These are phyloP conservation scores for Bruguiera hainesii DNA, from an alignment of 441 rosid genomes.

Conservation along the genomic window DNA sequence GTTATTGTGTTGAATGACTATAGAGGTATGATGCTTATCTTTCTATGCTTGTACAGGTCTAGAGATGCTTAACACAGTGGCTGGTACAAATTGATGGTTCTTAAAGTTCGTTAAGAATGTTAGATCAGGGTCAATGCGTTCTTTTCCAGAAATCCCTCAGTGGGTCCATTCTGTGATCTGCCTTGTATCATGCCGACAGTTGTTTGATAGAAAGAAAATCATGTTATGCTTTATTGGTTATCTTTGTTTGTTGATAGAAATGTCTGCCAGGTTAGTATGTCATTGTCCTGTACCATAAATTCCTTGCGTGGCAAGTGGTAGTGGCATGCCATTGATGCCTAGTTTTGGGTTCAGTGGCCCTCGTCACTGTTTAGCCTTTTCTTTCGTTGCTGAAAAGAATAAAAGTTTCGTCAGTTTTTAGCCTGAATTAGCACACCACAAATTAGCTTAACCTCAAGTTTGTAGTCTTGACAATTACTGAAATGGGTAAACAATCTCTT, in stretches of 20 bases:
- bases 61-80: slow-evolving; percentile 23
- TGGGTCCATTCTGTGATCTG: slow-evolving; percentile 34
- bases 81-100: slow-evolving; percentile 25
- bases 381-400: slow-evolving; percentile 5
- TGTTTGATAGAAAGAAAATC: slow-evolving; percentile 41
- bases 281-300: slow-evolving; percentile 25
- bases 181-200: slow-evolving; percentile 42
- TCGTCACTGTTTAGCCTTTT: slow-evolving; percentile 7
- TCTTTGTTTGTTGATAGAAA: slow-evolving; percentile 27
- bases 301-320: slow-evolving; percentile 33
- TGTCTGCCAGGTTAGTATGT: slow-evolving; percentile 28
- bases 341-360: slow-evolving; percentile 25
- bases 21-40: background rate
- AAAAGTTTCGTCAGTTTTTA: slow-evolving; percentile 10
- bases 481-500: too few relatives aligned
- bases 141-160: slow-evolving; percentile 22
- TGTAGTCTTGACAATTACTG: too few relatives aligned
- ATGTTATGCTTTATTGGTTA: slow-evolving; percentile 25
- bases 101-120: slow-evolving; percentile 32
- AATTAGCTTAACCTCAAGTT: too few relatives aligned
- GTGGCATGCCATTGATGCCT: slow-evolving; percentile 33
- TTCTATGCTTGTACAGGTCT: slow-evolving; percentile 27
- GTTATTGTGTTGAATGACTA: background rate
- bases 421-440: background rate
- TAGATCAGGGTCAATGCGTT: slow-evolving; percentile 30